Conservation (phyloP, 768 basidiomycete genomes). For the Xerocomellus chrysenteron region DNA sequence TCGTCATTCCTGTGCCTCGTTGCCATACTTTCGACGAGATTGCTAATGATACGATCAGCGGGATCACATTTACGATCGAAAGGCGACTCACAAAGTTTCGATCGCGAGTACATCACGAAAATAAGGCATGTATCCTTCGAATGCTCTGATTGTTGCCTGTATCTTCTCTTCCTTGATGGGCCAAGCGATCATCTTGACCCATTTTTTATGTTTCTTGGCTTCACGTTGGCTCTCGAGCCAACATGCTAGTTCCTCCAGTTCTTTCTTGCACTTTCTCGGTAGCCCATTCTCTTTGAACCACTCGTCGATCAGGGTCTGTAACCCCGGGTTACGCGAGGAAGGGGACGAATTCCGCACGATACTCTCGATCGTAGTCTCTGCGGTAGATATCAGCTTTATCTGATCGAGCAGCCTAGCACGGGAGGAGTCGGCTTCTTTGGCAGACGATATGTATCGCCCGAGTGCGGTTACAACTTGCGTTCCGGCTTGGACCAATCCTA, state of each 20-base stretch:
- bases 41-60: not conserved
- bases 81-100: not conserved
- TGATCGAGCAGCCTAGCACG: not conserved
- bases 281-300: not conserved
- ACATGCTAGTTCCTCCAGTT: not conserved
- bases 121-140: not conserved
- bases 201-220: not conserved
- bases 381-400: not conserved
- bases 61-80: not conserved
- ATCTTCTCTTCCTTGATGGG: not conserved
- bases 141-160: not conserved
- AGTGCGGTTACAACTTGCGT: not conserved
- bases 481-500: not conserved
- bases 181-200: not conserved
- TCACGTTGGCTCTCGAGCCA: not conserved
- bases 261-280: not conserved
- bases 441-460: not conserved
- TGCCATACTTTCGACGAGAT: not conserved
- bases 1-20: not conserved
- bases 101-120: not conserved
- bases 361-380: not conserved
- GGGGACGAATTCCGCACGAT: not conserved
- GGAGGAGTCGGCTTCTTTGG: not conserved
- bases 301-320: not conserved
- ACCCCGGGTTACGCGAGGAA: not conserved